Evolutionary conservation across 768 basidiomycete species (phyloP), one percentile per base, ranked within the genome.

Genomic region (Hygrophorus russula): DNA sequence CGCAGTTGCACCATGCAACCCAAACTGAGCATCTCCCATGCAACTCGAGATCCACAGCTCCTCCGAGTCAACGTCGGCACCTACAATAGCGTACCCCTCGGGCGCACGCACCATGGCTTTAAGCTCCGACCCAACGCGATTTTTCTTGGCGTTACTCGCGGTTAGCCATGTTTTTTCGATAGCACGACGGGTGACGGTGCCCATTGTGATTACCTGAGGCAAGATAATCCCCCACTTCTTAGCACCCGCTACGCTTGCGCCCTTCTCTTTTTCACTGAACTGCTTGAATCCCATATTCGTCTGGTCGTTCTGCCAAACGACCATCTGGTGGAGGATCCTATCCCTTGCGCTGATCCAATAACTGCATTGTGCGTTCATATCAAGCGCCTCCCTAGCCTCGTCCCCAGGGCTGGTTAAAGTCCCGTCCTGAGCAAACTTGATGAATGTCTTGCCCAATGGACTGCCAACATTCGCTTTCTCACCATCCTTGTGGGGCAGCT

Each of bases 91-190:
- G 58, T 94, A 96, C 1, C 96, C 93, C 0, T 78, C 73, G 1
- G 94, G 96, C 0, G 93, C 93, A 17, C 86, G 81, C 7, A 99
- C 82, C 93, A 98, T 96, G 3, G 93, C 88, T 59, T 98, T 98
- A 49, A 98, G 75, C 62, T 99, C 96, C 0, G 92, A 96, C 1
- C 94, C 94, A n/a, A 98, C 87, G 14, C 96, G 82, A 51, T 96
- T 94, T 64, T 80, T 81, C 71, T 98, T 99, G 2, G 96, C 93
- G 53, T 99, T 99, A 51, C 91, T 92, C 0, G 96, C 96, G 0
- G 96, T 98, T 39, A 99, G 65, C 96, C 96, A 98, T 2, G 94
- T 98, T 62, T 83, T 88, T 64, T 98, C 96, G 49, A 98, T 94
- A 6, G 96, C 92, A 27, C 93, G 81, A 7, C 93, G 90, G 12